Conservation (phyloP, 257 asterid species). For the Przewalskia tangutica region DNA sequence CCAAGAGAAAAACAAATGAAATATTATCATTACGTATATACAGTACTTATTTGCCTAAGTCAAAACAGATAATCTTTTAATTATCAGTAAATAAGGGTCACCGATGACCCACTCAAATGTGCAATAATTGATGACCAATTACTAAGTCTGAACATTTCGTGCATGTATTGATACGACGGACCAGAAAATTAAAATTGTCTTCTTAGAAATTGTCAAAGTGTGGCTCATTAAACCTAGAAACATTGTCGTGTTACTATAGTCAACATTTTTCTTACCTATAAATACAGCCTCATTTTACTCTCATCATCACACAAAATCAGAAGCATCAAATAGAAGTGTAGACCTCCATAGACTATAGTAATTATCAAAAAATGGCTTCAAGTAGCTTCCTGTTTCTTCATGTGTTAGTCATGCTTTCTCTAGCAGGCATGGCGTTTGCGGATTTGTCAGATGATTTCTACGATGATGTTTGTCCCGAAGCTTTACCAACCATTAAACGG, state of each 20-base stretch:
- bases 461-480: slow-evolving; percentile 13
- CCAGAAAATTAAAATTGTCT: no score
- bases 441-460: not conserved
- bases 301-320: no score
- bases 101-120: no score
- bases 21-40: no score
- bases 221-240: not conserved
- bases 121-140: no score
- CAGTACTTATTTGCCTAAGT: no score
- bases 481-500: slow-evolving; percentile 23
- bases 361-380: not conserved
- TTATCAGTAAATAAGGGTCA: no score
- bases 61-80: no score
- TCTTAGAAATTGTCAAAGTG: not conserved
- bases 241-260: not conserved
- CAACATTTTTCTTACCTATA: not conserved
- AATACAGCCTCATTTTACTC: not conserved
- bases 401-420: not conserved
- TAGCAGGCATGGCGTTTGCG: not conserved
- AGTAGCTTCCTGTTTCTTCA: not conserved
- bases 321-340: not conserved
- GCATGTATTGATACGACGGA: no score
- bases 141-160: no score
- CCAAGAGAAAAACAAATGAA: no score
- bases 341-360: not conserved